Conservation (phyloP, 441 rosid species). For the Gossypium davidsonii region DNA sequence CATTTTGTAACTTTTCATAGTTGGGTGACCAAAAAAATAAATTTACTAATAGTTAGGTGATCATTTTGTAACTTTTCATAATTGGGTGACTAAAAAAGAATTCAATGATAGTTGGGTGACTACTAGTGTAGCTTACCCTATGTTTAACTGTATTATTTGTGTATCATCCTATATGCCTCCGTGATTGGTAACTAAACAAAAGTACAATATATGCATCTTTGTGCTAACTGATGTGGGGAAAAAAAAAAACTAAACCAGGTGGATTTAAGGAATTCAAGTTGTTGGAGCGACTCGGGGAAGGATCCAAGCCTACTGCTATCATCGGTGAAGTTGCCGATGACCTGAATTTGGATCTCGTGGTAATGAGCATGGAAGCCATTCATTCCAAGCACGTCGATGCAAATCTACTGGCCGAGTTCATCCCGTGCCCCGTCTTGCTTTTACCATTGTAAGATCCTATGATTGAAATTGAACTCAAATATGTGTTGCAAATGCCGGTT, state of each 20-base stretch:
- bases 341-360: constrained; percentile 70
- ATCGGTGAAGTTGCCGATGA: constrained; percentile 97
- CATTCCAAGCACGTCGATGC: constrained; percentile 94
- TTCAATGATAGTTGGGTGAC: no score
- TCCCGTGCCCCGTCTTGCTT: constrained; percentile 88
- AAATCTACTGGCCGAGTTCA: constrained; percentile 86
- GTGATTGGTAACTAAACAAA: background rate
- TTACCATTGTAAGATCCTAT: constrained; percentile 48
- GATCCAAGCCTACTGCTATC: constrained; percentile 78
- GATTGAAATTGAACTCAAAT: background rate
- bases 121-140: no score
- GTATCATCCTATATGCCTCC: background rate
- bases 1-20: no score
- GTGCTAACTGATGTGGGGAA: background rate
- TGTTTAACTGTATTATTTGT: background rate
- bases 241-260: constrained; percentile 25
- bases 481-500: constrained; percentile 11
- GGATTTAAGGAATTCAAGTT: constrained; percentile 83
- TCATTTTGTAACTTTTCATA: no score
- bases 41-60: no score
- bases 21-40: no score
- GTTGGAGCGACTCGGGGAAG: constrained; percentile 81
- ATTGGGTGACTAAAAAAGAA: no score
- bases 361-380: constrained; percentile 94
- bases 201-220: background rate